Percentiles rank a stretch among this genome's conserved stretches.
These are phyloP conservation scores for Grigorovia transvaalensis DNA, from an alignment of 805 yeast species.

Conservation along the genomic window DNA sequence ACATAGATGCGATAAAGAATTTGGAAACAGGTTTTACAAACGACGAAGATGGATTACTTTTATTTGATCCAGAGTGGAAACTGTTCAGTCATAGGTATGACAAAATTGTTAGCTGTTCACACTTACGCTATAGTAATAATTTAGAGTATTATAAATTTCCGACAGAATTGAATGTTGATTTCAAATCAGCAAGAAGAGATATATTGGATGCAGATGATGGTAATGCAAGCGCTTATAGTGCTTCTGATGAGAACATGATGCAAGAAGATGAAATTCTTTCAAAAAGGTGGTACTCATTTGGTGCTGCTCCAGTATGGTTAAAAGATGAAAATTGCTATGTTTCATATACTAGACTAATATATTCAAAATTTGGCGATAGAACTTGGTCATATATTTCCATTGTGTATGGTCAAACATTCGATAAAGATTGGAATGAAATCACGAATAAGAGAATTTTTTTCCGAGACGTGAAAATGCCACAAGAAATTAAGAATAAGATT, in stretches of 20 bases:
- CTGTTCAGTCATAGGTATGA: too few species aligned
- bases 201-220: too few species aligned
- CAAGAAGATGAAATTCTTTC: slow-evolving; percentile 7
- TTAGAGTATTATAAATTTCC: too few species aligned
- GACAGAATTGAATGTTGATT: too few species aligned
- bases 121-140: too few species aligned
- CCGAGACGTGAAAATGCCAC: slow-evolving; percentile 1
- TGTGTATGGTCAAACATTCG: slow-evolving; percentile 23
- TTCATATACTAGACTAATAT: slow-evolving; percentile 35
- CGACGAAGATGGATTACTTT: too few species aligned
- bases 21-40: too few species aligned
- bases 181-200: too few species aligned
- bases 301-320: slow-evolving; percentile 25
- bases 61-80: too few species aligned
- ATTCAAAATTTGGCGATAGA: slow-evolving; percentile 10
- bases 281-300: slow-evolving; percentile 25
- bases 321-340: slow-evolving; percentile 38
- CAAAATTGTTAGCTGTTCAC: too few species aligned
- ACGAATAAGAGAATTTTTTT: slow-evolving; percentile 1
- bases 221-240: too few species aligned
- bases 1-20: too few species aligned
- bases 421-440: slow-evolving; percentile 6
- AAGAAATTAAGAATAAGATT: slow-evolving; percentile 22
- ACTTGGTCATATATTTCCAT: slow-evolving; percentile 32
- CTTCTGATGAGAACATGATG: slow-evolving; percentile 3